phyloP scores from a whole-genome alignment of 2,329 filamentous ascomycete genomes.

The Penicillium sp. region DNA sequence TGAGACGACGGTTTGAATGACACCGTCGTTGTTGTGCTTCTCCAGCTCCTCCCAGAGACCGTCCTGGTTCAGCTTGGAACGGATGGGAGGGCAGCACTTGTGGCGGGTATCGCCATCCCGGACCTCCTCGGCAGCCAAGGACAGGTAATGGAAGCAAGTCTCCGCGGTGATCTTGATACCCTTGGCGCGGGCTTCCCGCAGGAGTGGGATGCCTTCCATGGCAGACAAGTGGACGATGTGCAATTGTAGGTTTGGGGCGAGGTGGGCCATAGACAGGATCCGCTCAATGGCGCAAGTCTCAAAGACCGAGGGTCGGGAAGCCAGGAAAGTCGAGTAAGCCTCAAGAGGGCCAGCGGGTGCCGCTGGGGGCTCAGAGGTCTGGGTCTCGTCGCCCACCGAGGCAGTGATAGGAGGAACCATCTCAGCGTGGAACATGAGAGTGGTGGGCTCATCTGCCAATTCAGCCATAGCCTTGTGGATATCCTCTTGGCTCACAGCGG shows the following conservation, averaged over 20 bases:
- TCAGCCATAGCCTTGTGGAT: conserved; percentile 78
- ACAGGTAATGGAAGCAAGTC: conserved; percentile 94
- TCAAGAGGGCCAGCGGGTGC: conserved; percentile 71
- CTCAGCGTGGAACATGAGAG: conserved; percentile 98
- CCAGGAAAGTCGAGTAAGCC: conserved; percentile 85
- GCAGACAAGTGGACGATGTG: conserved; percentile 95
- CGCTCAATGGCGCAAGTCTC: conserved; percentile 89
- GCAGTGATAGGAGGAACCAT: conserved; percentile 88
- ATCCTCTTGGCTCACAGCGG: conserved; percentile 78
- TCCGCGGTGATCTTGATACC: conserved; percentile 90
- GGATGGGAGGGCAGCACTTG: conserved; percentile 94
- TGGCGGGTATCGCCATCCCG: conserved; percentile 84
- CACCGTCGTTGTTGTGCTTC: conserved; percentile 63
- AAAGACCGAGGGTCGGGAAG: conserved; percentile 83
- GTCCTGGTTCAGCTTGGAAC: conserved; percentile 77
- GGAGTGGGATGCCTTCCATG: conserved; percentile 80
- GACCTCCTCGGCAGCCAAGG: conserved; percentile 78
- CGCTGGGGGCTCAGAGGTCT: conserved; percentile 67
- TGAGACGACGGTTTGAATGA: conserved; percentile 88
- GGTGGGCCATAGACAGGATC: conserved; percentile 76
- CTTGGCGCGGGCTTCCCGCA: conserved; percentile 68
- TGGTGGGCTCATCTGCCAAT: conserved; percentile 78
- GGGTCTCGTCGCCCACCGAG: conserved; percentile 76
- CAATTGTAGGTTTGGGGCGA: conserved; percentile 78
- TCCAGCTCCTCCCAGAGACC: conserved; percentile 81